phyloP scores from a whole-genome alignment of 495 filamentous ascomycete genomes.

The Talaromyces ruber region DNA sequence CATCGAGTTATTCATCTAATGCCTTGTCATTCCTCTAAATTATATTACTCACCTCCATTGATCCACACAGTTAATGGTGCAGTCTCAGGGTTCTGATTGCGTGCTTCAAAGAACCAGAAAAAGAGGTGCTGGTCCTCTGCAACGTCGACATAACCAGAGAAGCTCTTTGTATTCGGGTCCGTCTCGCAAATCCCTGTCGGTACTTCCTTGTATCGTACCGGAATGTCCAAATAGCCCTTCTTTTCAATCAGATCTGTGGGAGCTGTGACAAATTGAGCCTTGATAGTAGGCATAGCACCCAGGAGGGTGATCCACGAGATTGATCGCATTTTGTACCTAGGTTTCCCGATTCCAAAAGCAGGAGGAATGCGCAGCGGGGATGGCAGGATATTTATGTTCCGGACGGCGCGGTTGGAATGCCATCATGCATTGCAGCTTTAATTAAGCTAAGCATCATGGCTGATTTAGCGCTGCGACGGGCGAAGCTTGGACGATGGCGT shows the following conservation, averaged over 20 bases:
- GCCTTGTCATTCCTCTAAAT: not conserved
- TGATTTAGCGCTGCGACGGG: not conserved
- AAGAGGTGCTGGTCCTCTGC: conserved; percentile 54
- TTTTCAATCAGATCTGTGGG: conserved; percentile 44
- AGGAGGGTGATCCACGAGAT: conserved; percentile 5
- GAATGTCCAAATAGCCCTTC: conserved; percentile 41
- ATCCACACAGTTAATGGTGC: conserved; percentile 52
- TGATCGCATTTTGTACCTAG: conserved; percentile 3
- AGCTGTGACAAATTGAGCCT: conserved; percentile 50
- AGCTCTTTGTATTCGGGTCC: conserved; percentile 55
- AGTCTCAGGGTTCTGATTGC: conserved; percentile 40
- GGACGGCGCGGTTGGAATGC: not conserved
- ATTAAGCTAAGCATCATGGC: not conserved
- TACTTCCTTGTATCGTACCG: conserved; percentile 54
- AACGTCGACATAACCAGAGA: conserved; percentile 59
- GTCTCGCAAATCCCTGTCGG: conserved; percentile 57
- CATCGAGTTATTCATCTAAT: not conserved
- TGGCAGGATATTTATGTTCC: not conserved
- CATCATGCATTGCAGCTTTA: not conserved
- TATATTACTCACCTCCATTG: conserved; percentile 1
- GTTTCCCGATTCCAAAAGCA: not conserved
- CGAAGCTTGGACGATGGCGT: not conserved
- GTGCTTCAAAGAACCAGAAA: conserved; percentile 58
- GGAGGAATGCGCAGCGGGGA: not conserved
- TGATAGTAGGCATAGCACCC: conserved; percentile 8